These are phyloP conservation scores for Malus hybrid DNA, from an alignment of 331 rosid species.

Conservation along the genomic window DNA sequence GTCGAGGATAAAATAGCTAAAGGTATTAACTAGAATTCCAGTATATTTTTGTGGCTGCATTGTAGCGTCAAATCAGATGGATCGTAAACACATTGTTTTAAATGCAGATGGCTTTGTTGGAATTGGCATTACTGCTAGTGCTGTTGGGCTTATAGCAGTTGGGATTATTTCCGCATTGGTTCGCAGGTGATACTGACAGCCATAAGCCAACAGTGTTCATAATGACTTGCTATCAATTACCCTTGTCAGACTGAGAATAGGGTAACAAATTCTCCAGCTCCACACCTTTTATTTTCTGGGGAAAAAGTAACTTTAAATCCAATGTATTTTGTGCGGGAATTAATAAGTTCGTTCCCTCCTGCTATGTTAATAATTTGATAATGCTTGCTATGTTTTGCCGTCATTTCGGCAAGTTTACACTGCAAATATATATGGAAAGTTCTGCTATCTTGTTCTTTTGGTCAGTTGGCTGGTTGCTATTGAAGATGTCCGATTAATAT, in stretches of 20 bases:
- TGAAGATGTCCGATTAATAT: background rate
- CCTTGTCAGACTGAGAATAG: background rate
- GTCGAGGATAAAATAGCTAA: slow-evolving; percentile 57
- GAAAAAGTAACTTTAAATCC: background rate
- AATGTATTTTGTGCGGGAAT: background rate
- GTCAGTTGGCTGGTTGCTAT: background rate
- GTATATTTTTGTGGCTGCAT: background rate
- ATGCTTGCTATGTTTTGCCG: background rate
- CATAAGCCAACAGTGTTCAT: background rate
- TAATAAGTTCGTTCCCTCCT: background rate
- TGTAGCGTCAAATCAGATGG: background rate
- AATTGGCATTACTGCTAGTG: slow-evolving; percentile 75
- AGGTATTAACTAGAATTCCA: slow-evolving; percentile 34
- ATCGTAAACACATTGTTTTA: background rate
- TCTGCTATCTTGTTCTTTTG: background rate
- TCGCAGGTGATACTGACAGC: slow-evolving; percentile 52
- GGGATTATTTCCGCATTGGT: slow-evolving; percentile 65
- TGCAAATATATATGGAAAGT: background rate
- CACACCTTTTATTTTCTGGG: background rate
- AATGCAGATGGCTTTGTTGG: slow-evolving; percentile 89
- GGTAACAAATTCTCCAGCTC: background rate
- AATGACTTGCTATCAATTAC: background rate
- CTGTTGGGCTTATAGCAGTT: slow-evolving; percentile 70
- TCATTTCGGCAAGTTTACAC: background rate
- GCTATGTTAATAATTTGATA: background rate